Base-by-base conservation (phyloP, 257 asterid genomes). In the Solanum habrochaites region DNA sequence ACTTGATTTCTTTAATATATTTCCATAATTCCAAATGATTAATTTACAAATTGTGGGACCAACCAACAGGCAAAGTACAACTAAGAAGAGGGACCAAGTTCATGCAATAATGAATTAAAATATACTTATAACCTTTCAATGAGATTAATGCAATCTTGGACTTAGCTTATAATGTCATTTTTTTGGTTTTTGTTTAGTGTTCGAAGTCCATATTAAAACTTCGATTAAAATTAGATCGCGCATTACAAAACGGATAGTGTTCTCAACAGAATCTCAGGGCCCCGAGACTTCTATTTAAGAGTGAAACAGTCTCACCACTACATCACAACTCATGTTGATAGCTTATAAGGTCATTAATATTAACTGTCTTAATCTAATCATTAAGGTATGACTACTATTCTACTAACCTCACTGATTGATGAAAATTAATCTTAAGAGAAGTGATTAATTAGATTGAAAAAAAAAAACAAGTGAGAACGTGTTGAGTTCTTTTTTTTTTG, bases 61-160 rank as follows among this genome's bases (percentile, higher is more conserved):
- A 87, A 70, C 75, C 81, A 90, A 87, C 94, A 94, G 92, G 92
- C 92, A 91, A 90, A 86, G 82, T 77, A 94, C 98, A 95, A 85
- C 98, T 92, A 93, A 93, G 74, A 12, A 86, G 84, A 87, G 88
- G 87, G 90, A 88, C 87, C 88, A 87, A 88, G 87, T 90, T 89
- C 93, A 92, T 90, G 93, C 91, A 90, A 87, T 88, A 62, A 88
- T 88, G 88, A 43, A 69, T 40, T 91, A 82, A 42, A 88, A 88
- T 45, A 82, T 35, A 43, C 25, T 64, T 25, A 7, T 45, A 64
- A 45, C 60, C 85, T 64, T 72, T 86, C 45, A 75, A 87, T 42
- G 83, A 60, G 37, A 85, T 83, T 88, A 87, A 87, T 80, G 82
- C 78, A 83, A 60, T 58, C 77, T 60, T 90, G 88, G 80, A 88